Evolutionary conservation across 805 yeast species (phyloP).

Genomic region (Myxozyma mucilagina): DNA sequence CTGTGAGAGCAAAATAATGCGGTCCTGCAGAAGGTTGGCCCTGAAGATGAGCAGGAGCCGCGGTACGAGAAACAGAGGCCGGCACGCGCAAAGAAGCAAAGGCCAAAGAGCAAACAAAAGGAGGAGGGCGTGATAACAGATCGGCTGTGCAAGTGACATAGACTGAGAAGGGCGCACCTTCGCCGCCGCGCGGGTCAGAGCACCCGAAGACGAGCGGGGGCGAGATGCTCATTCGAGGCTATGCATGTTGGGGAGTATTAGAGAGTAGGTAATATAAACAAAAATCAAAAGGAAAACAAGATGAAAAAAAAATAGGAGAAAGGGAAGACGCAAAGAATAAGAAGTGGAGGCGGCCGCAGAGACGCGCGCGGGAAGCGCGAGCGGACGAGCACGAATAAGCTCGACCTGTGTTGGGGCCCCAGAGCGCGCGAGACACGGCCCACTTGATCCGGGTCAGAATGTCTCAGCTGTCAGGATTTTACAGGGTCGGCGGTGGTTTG

Average conservation of each 20-base stretch:
- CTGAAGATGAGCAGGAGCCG: conserved; percentile 13
- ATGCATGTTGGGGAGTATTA: not conserved
- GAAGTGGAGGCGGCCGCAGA: not conserved
- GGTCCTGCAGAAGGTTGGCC: conserved; percentile 1
- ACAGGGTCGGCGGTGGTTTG: too few relatives aligned
- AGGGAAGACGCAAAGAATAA: not conserved
- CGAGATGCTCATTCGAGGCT: not conserved
- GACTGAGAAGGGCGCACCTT: conserved; percentile 24
- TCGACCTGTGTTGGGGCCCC: not conserved
- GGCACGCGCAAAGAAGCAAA: conserved; percentile 22
- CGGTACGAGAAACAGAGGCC: conserved; percentile 20
- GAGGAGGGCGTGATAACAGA: conserved; percentile 13
- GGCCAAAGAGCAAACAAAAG: conserved; percentile 8
- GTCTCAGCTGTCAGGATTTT: not conserved
- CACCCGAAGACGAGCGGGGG: conserved; percentile 26
- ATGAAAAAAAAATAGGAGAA: not conserved
- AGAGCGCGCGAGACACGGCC: not conserved
- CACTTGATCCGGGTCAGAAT: not conserved
- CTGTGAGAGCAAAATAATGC: conserved; percentile 24
- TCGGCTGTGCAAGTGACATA: conserved; percentile 17
- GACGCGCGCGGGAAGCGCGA: not conserved
- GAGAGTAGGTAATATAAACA: not conserved
- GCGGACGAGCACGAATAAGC: not conserved
- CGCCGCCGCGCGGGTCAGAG: conserved; percentile 28
- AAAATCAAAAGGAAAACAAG: not conserved